These are phyloP conservation scores for Lunasporangiospora selenospora DNA, from an alignment of 192 early-diverging fungal genomes.

Conservation along the genomic window DNA sequence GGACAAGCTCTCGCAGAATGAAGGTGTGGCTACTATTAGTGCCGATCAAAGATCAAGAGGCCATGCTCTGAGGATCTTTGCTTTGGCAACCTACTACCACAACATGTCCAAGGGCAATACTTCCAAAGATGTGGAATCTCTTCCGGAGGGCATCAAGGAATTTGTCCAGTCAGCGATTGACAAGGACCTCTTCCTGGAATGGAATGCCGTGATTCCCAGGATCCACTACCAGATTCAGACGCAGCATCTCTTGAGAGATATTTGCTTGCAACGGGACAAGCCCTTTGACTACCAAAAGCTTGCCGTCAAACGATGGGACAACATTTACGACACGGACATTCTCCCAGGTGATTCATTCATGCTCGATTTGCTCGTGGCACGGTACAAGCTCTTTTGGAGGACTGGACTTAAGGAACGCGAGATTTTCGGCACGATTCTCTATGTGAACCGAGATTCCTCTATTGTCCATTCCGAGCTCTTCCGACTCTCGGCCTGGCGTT, in stretches of 20 bases:
- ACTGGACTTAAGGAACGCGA: slow-evolving; percentile 12
- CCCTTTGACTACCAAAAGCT: slow-evolving; percentile 33
- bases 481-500: slow-evolving; percentile 36
- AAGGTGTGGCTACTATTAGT: slow-evolving; percentile 6
- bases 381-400: slow-evolving; percentile 27
- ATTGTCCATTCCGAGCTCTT: slow-evolving; percentile 39
- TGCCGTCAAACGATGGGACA: slow-evolving; percentile 33
- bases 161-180: slow-evolving; percentile 12
- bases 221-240: slow-evolving; percentile 31
- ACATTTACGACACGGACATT: slow-evolving; percentile 26
- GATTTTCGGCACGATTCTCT: slow-evolving; percentile 20
- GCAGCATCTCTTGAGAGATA: slow-evolving; percentile 18
- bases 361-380: slow-evolving; percentile 25
- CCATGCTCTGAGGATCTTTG: slow-evolving; percentile 34
- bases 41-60: slow-evolving; percentile 25
- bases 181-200: slow-evolving; percentile 17
- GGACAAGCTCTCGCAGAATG: slow-evolving; percentile 7
- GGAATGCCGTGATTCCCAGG: slow-evolving; percentile 27
- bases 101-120: not conserved
- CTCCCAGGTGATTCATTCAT: slow-evolving; percentile 39
- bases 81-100: slow-evolving; percentile 33
- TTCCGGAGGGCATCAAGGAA: slow-evolving; percentile 31
- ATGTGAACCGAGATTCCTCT: slow-evolving; percentile 42
- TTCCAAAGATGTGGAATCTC: slow-evolving; percentile 1
- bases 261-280: not conserved